These are phyloP conservation scores for Colletotrichum navitas DNA, from an alignment of 2,329 filamentous ascomycete species.

Conservation along the genomic window DNA sequence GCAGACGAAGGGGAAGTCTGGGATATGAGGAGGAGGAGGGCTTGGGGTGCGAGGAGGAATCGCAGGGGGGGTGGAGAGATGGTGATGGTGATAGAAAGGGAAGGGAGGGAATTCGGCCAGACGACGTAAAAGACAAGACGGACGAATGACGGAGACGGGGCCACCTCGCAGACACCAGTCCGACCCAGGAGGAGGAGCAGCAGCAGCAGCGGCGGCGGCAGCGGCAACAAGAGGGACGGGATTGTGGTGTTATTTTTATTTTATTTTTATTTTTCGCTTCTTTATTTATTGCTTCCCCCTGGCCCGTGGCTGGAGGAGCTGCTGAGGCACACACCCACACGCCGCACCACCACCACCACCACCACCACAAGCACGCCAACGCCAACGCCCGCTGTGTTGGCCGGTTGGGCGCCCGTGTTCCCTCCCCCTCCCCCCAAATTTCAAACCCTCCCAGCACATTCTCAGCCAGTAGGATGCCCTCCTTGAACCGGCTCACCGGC, in stretches of 20 bases:
- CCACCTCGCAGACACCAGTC: conserved; percentile 25
- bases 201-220: neutral
- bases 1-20: conserved; percentile 41
- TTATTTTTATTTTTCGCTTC: conserved; percentile 9
- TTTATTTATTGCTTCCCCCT: neutral
- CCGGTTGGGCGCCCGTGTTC: conserved; percentile 30
- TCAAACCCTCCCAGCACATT: neutral
- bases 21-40: conserved; percentile 38
- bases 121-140: conserved; percentile 28
- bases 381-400: conserved; percentile 29
- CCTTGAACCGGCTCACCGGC: conserved; percentile 26
- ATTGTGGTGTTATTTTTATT: conserved; percentile 16
- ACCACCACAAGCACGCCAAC: neutral
- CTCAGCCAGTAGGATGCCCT: conserved; percentile 36
- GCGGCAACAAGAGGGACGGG: neutral
- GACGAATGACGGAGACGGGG: conserved; percentile 24
- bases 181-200: neutral
- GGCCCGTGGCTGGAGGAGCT: conserved; percentile 18
- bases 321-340: conserved; percentile 5
- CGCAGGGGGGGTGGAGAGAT: conserved; percentile 41
- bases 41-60: conserved; percentile 38
- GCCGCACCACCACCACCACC: neutral
- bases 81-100: conserved; percentile 43
- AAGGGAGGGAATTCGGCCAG: conserved; percentile 40
- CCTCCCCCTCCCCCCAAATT: conserved; percentile 2